phyloP scores from a whole-genome alignment of 306 rosid species.

The Oxytropis ochrocephala region DNA sequence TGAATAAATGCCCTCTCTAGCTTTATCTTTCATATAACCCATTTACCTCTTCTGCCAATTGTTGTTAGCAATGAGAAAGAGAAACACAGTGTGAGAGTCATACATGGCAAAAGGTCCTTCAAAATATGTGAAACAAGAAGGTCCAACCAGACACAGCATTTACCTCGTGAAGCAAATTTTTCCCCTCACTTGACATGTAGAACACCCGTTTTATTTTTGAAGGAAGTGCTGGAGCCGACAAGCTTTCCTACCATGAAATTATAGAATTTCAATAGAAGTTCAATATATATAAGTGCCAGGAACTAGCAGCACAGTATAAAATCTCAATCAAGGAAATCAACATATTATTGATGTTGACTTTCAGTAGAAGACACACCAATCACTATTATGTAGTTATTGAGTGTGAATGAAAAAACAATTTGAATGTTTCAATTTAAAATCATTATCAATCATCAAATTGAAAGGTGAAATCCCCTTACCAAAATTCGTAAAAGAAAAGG shows the following conservation, averaged over 20 bases:
- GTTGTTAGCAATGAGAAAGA: not conserved
- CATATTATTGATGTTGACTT: not conserved
- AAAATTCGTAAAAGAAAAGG: not conserved
- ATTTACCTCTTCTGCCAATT: not conserved
- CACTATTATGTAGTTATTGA: not conserved
- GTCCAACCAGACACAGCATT: conserved; percentile 12
- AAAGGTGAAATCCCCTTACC: not conserved
- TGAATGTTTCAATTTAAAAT: conserved; percentile 5
- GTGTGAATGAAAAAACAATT: not conserved
- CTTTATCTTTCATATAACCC: not conserved
- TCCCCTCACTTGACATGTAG: conserved; percentile 96
- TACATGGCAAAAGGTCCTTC: too few relatives aligned
- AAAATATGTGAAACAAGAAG: too few relatives aligned
- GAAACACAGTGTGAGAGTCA: not conserved
- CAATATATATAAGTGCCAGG: not conserved
- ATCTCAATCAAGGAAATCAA: conserved; percentile 9
- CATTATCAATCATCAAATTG: not conserved
- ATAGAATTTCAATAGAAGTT: conserved; percentile 28
- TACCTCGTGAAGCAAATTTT: conserved; percentile 94
- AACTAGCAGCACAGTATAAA: not conserved
- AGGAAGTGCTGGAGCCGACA: conserved; percentile 66
- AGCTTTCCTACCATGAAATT: conserved; percentile 49
- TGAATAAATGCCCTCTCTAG: not conserved
- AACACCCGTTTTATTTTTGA: conserved; percentile 89
- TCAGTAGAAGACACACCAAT: not conserved